Base-by-base conservation (phyloP, 176 grass and related monocot species). In the Thalia dealbata region DNA sequence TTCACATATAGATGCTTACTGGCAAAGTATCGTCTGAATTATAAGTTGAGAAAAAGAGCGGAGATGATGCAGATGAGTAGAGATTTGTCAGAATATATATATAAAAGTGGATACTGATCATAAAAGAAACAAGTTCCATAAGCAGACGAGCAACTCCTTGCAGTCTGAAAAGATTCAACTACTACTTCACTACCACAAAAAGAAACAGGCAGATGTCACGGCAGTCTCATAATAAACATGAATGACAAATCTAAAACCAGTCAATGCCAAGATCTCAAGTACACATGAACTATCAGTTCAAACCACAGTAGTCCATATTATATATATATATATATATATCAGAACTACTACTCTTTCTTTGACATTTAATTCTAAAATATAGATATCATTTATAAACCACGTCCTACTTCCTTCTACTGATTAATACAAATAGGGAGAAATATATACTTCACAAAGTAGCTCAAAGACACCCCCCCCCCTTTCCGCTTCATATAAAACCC, bases 241-340 rank as follows among this genome's bases (percentile, higher is more conserved):
- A n/a, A n/a, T 14, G 22, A 16, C 54, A 58, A 58, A 58, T 58
- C 54, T 58, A 58, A 58, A 58, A 58, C 19, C 54, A n/a, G 54
- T 58, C 54, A 58, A n/a, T 21, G 54, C 19, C 4, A 8, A n/a
- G 54, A 58, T 58, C 18, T 58, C 54, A n/a, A 7, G 54, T 58
- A 58, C 54, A 58, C 7, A 58, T 58, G 54, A 58, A 58, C 54
- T 58, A 58, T 58, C 54, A 58, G 54, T 58, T 58, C 54, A 58
- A 58, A 58, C 19, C 15, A 58, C 54, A 58, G 54, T 58, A n/a
- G n/a, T n/a, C n/a, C n/a, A n/a, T n/a, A n/a, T n/a, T n/a, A n/a
- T n/a, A n/a, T n/a, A n/a, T n/a, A 19, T 19, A 58, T 8, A 38
- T 2, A 38, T 38, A 38, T 48, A 13, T 13, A 48, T 8, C 5